phyloP scores from a whole-genome alignment of 345 rosid species.

The Gossypium raimondii region DNA sequence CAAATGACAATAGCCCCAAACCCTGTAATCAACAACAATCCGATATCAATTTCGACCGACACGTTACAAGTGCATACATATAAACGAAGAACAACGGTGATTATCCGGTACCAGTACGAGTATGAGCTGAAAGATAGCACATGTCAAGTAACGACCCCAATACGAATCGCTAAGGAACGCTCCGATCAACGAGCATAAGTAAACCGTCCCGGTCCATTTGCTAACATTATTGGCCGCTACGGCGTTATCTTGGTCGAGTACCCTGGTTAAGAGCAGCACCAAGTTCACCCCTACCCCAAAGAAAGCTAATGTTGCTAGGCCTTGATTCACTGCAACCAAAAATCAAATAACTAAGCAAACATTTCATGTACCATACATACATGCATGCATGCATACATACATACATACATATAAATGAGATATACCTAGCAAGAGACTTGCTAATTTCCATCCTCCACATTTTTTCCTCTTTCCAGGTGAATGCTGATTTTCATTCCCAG shows the following conservation, averaged over 20 bases:
- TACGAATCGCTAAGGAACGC: constrained; percentile 96
- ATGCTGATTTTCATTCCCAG: constrained; percentile 18
- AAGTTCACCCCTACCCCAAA: constrained; percentile 89
- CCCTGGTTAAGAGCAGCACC: constrained; percentile 80
- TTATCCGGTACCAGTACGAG: constrained; percentile 40
- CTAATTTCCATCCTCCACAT: constrained; percentile 15
- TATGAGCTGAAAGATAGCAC: constrained; percentile 50
- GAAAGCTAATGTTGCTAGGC: constrained; percentile 82
- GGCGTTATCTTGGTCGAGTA: constrained; percentile 69
- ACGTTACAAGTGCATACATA: background rate
- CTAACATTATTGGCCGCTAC: constrained; percentile 82
- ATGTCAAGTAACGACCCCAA: constrained; percentile 90
- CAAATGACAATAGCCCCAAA: constrained; percentile 45
- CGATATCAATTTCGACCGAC: background rate
- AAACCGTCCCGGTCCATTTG: constrained; percentile 95
- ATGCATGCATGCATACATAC: background rate
- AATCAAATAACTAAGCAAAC: background rate
- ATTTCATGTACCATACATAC: background rate
- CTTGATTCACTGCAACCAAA: constrained; percentile 58
- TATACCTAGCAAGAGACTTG: constrained; percentile 18
- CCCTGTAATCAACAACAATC: constrained; percentile 36
- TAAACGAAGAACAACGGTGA: background rate
- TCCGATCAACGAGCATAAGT: constrained; percentile 73
- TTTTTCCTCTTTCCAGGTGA: constrained; percentile 21
- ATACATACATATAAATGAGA: background rate